Percentiles rank a stretch among this genome's conserved stretches.
These are phyloP conservation scores for Erodium trifolium DNA, from an alignment of 441 rosid genomes.

Conservation along the genomic window DNA sequence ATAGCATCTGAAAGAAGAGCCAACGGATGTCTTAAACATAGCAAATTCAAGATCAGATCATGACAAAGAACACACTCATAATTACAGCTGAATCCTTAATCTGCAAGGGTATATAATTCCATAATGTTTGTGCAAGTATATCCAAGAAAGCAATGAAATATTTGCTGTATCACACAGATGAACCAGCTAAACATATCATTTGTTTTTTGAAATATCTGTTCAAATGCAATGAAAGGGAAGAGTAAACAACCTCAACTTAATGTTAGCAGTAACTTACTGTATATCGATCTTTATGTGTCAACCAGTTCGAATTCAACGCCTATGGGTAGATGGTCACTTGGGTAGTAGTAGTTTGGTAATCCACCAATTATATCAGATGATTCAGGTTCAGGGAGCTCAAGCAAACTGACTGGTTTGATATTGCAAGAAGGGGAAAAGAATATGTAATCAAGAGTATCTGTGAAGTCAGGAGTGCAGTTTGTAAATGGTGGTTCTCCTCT, in stretches of 20 bases:
- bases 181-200: background rate
- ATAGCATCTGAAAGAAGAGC: background rate
- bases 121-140: background rate
- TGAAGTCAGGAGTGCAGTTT: constrained; percentile 78
- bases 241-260: background rate
- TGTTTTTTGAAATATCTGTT: background rate
- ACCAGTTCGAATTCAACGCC: constrained; percentile 65
- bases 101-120: background rate
- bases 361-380: constrained; percentile 55
- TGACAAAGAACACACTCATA: background rate
- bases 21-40: background rate
- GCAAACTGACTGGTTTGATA: constrained; percentile 53
- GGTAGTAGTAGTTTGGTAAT: constrained; percentile 71
- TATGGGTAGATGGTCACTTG: constrained; percentile 91
- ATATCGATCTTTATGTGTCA: constrained; percentile 1
- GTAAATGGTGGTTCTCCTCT: constrained; percentile 85
- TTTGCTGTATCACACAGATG: background rate
- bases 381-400: constrained; percentile 51
- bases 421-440: constrained; percentile 54
- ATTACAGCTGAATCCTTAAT: background rate
- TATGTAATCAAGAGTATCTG: constrained; percentile 71
- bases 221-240: background rate
- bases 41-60: background rate
- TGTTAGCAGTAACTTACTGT: background rate
- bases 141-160: background rate